Percentiles rank a stretch among this genome's conserved stretches.
These are phyloP conservation scores for Mycotypha africana DNA, from an alignment of 371 early-diverging fungal genomes.

Conservation along the genomic window DNA sequence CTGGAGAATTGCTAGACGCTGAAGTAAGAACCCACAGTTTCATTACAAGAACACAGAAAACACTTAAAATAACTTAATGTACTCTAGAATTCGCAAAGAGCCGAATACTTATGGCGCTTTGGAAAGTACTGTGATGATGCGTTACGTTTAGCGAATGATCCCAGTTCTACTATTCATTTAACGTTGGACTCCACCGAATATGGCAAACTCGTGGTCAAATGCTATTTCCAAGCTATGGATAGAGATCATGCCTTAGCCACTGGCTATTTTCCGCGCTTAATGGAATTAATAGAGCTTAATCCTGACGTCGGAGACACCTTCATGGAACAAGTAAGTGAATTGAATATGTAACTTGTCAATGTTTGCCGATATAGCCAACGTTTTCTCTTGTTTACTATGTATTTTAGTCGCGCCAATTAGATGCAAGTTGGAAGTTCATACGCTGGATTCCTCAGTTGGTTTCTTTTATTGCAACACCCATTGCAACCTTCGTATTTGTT, in stretches of 20 bases:
- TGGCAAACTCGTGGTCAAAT: conserved; percentile 39
- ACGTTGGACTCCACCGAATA: conserved; percentile 24
- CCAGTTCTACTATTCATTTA: conserved; percentile 3
- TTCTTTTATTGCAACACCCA: conserved; percentile 55
- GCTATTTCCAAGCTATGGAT: conserved; percentile 47
- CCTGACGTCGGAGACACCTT: conserved; percentile 31
- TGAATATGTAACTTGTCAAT: no score
- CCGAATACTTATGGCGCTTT: conserved; percentile 26
- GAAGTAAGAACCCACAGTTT: no score
- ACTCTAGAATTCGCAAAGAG: conserved; percentile 8
- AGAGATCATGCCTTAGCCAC: conserved; percentile 35
- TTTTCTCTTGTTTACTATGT: background rate
- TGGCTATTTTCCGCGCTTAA: conserved; percentile 62
- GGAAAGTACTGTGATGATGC: conserved; percentile 37
- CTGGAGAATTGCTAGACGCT: no score
- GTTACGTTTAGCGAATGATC: conserved; percentile 9
- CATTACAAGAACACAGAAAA: no score
- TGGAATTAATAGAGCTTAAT: conserved; percentile 62
- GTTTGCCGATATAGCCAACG: no score
- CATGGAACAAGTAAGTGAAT: conserved; percentile 22
- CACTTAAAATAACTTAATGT: no score
- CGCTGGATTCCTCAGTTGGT: conserved; percentile 79
- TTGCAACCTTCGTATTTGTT: conserved; percentile 33
- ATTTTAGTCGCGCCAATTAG: conserved; percentile 15
- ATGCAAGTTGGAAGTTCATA: conserved; percentile 60